phyloP scores from a whole-genome alignment of 1,284 basidiomycete genomes.

The Apiotrichum laibachii region DNA sequence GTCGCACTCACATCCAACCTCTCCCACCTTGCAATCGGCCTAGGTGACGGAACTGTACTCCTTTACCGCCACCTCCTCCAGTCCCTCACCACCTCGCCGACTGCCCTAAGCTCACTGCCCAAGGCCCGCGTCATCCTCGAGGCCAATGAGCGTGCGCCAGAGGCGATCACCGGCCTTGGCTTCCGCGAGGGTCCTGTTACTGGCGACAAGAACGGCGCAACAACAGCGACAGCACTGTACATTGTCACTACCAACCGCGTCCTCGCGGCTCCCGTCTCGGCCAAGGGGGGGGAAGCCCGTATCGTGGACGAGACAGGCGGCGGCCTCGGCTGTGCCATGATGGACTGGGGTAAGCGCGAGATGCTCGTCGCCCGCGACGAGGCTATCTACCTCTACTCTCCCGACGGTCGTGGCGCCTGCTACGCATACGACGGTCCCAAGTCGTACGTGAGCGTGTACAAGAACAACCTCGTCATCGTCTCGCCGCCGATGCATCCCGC shows the following conservation, averaged over 20 bases:
- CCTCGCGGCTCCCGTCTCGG: slow-evolving; percentile 62
- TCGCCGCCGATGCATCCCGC: slow-evolving; percentile 76
- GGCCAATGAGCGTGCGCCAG: slow-evolving; percentile 58
- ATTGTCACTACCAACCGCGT: slow-evolving; percentile 84
- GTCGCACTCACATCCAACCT: slow-evolving; percentile 77
- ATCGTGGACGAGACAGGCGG: slow-evolving; percentile 82
- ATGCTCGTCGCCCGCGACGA: slow-evolving; percentile 88
- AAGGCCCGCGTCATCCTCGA: slow-evolving; percentile 78
- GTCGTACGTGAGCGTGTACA: slow-evolving; percentile 61
- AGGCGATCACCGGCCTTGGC: slow-evolving; percentile 87
- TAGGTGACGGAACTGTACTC: slow-evolving; percentile 91
- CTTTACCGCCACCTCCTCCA: slow-evolving; percentile 88
- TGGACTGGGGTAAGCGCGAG: slow-evolving; percentile 67
- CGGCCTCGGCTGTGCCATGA: slow-evolving; percentile 75
- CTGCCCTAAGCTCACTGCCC: slow-evolving; percentile 65
- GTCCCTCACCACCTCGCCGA: slow-evolving; percentile 63
- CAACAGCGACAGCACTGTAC: slow-evolving; percentile 61
- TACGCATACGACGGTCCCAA: slow-evolving; percentile 78
- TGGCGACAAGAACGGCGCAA: slow-evolving; percentile 8
- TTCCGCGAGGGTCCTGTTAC: slow-evolving; percentile 60
- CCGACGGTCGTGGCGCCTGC: slow-evolving; percentile 77
- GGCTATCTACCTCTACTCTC: slow-evolving; percentile 82
- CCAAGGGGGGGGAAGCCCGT: slow-evolving; percentile 65
- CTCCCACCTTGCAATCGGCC: slow-evolving; percentile 81
- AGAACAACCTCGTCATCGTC: slow-evolving; percentile 81